Evolutionary conservation across 192 early-diverging fungal species (phyloP).

Genomic region (Backusella sp.): DNA sequence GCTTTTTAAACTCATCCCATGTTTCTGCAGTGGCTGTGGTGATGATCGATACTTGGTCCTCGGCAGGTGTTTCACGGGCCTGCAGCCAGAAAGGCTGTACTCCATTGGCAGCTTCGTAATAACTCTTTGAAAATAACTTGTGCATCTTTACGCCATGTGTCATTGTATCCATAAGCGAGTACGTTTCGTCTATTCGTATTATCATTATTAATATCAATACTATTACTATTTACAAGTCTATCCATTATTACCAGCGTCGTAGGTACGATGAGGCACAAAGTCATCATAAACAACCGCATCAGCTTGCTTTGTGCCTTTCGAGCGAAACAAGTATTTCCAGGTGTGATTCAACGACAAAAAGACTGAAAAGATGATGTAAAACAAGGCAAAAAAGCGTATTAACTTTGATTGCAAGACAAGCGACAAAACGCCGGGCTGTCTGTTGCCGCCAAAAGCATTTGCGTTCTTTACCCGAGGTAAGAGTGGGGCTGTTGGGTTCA

Average conservation of each 20-base stretch:
- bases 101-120: slow-evolving; percentile 18
- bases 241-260: slow-evolving; percentile 23
- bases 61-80: slow-evolving; percentile 30
- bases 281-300: neutral
- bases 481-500: slow-evolving; percentile 22
- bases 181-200: slow-evolving; percentile 7
- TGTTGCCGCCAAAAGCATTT: slow-evolving; percentile 28
- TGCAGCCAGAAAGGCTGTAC: slow-evolving; percentile 36
- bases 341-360: slow-evolving; percentile 27
- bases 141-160: slow-evolving; percentile 31
- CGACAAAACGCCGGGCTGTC: neutral
- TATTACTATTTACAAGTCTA: too few relatives aligned
- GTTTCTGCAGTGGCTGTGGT: slow-evolving; percentile 46
- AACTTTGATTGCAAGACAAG: slow-evolving; percentile 8
- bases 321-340: slow-evolving; percentile 14
- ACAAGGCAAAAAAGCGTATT: slow-evolving; percentile 18
- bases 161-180: slow-evolving; percentile 33
- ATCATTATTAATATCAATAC: too few relatives aligned
- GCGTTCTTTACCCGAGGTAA: slow-evolving; percentile 30
- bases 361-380: slow-evolving; percentile 32
- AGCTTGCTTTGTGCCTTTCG: neutral
- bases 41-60: slow-evolving; percentile 47
- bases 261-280: slow-evolving; percentile 34
- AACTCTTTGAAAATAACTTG: slow-evolving; percentile 35
- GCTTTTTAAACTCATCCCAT: slow-evolving; percentile 41